Percentiles rank a stretch among this genome's conserved stretches.
Conservation (phyloP, 257 asterid species). For the Lycium barbarum region DNA sequence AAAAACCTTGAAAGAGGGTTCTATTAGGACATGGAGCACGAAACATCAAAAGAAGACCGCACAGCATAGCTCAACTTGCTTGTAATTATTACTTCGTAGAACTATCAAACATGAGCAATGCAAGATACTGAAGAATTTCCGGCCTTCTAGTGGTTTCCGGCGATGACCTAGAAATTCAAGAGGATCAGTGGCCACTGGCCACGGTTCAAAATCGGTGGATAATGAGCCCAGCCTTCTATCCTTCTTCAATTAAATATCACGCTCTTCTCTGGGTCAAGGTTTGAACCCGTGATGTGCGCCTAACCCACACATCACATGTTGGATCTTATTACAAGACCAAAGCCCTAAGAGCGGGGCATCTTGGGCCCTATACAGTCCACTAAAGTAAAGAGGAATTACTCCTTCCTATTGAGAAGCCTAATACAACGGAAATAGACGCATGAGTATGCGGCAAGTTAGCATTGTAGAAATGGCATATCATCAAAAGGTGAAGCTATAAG, state of each 20-base stretch:
- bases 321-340: neutral
- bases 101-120: neutral
- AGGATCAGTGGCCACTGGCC: neutral
- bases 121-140: constrained; percentile 18
- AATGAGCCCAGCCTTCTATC: neutral
- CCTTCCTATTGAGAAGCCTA: neutral
- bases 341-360: neutral
- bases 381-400: neutral
- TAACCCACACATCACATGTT: neutral
- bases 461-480: neutral
- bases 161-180: neutral
- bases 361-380: neutral
- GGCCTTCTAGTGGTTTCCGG: neutral
- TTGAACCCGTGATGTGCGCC: neutral
- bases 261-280: neutral
- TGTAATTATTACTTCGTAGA: neutral
- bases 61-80: neutral
- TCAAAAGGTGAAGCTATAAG: neutral
- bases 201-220: neutral
- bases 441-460: neutral
- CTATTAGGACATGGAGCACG: neutral
- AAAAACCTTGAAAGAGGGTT: neutral
- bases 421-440: neutral
- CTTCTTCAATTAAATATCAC: neutral
- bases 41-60: neutral